Conservation (phyloP, 2,329 filamentous ascomycete genomes). For the Purpureocillium takamizusanense region DNA sequence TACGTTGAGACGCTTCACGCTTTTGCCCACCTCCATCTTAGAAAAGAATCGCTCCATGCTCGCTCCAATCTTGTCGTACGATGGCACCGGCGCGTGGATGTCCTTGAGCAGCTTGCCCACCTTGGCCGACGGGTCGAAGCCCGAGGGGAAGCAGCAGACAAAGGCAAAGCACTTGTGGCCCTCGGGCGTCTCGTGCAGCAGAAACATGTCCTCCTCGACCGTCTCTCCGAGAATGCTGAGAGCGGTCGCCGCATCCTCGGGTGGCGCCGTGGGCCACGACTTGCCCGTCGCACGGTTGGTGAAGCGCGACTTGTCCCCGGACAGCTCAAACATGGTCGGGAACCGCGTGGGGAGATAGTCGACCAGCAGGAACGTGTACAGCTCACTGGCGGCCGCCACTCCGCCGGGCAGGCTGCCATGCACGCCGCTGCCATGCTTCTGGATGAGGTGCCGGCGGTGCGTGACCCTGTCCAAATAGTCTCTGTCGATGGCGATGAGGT, state of each 20-base stretch:
- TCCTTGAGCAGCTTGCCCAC: constrained; percentile 37
- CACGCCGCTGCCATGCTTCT: constrained; percentile 26
- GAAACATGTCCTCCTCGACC: constrained; percentile 46
- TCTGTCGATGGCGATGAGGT: constrained; percentile 43
- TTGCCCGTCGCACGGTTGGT: constrained; percentile 29
- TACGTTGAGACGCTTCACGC: constrained; percentile 42
- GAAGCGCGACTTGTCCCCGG: constrained; percentile 18
- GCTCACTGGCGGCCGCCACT: constrained; percentile 32
- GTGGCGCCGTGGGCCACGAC: constrained; percentile 17
- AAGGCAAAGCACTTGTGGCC: constrained; percentile 38
- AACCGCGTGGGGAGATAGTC: constrained; percentile 39
- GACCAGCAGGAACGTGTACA: constrained; percentile 37
- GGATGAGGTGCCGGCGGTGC: constrained; percentile 28
- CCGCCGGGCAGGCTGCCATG: constrained; percentile 32
- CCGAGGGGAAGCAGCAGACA: constrained; percentile 41
- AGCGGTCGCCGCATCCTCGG: constrained; percentile 19
- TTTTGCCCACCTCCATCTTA: constrained; percentile 36
- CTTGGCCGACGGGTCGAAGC: constrained; percentile 42
- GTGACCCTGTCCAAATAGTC: constrained; percentile 38
- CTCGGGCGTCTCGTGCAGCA: constrained; percentile 30
- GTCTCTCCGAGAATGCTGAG: constrained; percentile 36
- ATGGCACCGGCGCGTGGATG: constrained; percentile 43
- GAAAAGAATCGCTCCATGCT: constrained; percentile 48
- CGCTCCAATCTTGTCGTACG: constrained; percentile 42
- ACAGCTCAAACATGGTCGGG: constrained; percentile 36